Evolutionary conservation across 2,329 filamentous ascomycete genomes (phyloP).

Genomic region (Ophiocordyceps sinensis): DNA sequence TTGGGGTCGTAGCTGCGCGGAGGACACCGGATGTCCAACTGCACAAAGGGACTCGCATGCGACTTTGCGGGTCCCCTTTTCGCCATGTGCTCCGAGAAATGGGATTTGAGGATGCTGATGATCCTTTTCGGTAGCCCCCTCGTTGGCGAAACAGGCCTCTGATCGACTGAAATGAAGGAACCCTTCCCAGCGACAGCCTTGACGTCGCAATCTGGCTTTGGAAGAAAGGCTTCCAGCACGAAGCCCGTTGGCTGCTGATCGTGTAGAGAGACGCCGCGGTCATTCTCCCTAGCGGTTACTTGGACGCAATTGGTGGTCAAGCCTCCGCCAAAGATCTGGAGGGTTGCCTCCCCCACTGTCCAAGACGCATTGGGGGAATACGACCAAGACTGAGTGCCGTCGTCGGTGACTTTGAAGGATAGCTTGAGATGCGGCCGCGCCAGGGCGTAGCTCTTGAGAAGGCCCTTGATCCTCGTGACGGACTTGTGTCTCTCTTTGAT

Average conservation of each 20-base stretch:
- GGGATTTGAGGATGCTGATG: slow-evolving; percentile 33
- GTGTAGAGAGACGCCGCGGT: neutral
- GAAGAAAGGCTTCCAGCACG: slow-evolving; percentile 42
- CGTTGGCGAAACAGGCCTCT: slow-evolving; percentile 42
- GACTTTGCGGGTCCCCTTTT: slow-evolving; percentile 9
- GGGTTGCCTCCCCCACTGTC: slow-evolving; percentile 39
- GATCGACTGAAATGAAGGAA: slow-evolving; percentile 53
- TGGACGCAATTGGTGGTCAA: slow-evolving; percentile 40
- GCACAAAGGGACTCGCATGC: slow-evolving; percentile 43
- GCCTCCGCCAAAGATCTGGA: slow-evolving; percentile 47
- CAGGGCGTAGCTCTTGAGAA: slow-evolving; percentile 51
- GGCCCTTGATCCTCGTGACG: slow-evolving; percentile 40
- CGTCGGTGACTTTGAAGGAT: slow-evolving; percentile 42
- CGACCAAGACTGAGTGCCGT: slow-evolving; percentile 37
- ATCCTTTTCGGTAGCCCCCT: slow-evolving; percentile 48
- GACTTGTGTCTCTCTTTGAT: slow-evolving; percentile 43
- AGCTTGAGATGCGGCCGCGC: slow-evolving; percentile 49
- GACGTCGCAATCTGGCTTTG: slow-evolving; percentile 30
- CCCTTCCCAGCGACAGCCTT: slow-evolving; percentile 29
- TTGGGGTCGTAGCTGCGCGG: slow-evolving; percentile 55
- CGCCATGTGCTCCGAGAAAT: slow-evolving; percentile 21
- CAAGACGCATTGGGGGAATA: slow-evolving; percentile 42
- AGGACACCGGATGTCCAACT: slow-evolving; percentile 48
- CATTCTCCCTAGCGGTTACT: slow-evolving; percentile 12
- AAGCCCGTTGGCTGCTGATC: slow-evolving; percentile 8